These are phyloP conservation scores for Salvia splendens DNA, from an alignment of 257 asterid genomes.

Conservation along the genomic window DNA sequence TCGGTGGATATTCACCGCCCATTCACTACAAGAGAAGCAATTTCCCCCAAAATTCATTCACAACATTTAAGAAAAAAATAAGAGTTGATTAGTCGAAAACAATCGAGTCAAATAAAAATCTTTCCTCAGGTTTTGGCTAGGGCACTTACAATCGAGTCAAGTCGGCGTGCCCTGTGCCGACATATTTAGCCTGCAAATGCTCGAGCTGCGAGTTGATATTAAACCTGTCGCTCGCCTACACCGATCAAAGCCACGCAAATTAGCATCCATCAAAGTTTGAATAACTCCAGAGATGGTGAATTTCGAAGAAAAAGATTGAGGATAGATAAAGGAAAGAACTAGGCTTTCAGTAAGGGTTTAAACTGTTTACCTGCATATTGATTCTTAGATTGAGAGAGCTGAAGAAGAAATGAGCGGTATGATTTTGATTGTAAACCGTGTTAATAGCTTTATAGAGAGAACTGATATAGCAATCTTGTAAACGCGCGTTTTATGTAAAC, in stretches of 20 bases:
- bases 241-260: constrained; percentile 11
- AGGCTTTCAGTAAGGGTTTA: constrained; percentile 30
- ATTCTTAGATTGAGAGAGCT: neutral
- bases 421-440: too few relatives aligned
- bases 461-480: neutral
- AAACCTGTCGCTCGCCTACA: constrained; percentile 97
- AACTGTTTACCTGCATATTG: constrained; percentile 38
- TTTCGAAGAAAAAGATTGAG: neutral
- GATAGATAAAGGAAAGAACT: neutral
- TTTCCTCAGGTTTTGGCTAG: constrained; percentile 34
- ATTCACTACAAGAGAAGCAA: constrained; percentile 55
- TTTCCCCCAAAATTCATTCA: constrained; percentile 5
- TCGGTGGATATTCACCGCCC: constrained; percentile 97
- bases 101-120: neutral
- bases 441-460: neutral
- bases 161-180: constrained; percentile 99
- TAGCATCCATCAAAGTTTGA: neutral
- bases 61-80: neutral
- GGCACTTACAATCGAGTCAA: constrained; percentile 81
- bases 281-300: neutral
- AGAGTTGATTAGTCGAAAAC: neutral
- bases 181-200: constrained; percentile 96
- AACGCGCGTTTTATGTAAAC: neutral
- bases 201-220: constrained; percentile 97
- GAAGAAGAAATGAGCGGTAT: neutral